Evolutionary conservation across 1,284 basidiomycete genomes (phyloP), one percentile per base, ranked within the genome.

Genomic region (Pterula multifida): DNA sequence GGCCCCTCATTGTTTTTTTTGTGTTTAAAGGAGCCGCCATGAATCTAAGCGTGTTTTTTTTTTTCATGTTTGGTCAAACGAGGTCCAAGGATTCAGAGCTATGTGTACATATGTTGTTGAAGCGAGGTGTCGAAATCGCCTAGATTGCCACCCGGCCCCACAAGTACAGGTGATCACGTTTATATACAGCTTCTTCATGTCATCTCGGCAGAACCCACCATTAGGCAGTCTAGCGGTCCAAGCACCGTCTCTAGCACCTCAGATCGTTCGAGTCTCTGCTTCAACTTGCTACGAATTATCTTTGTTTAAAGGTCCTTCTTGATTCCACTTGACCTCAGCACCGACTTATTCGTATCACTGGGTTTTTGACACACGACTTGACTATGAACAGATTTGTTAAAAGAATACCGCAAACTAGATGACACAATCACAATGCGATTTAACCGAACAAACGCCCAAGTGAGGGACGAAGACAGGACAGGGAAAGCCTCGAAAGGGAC

Each of bases 351-450:
- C 48, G 17, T n/a, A n/a, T n/a, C n/a, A n/a, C n/a, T n/a, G n/a
- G n/a, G n/a, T n/a, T n/a, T n/a, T n/a, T n/a, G n/a, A n/a, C n/a
- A n/a, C n/a, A n/a, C n/a, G n/a, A n/a, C n/a, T n/a, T n/a, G n/a
- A n/a, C n/a, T n/a, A 17, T 9, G 9, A n/a, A 42, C 61, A 94
- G 90, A 90, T 56, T 78, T 92, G 58, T 75, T 93, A 65, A 80
- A 74, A 60, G 87, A 93, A 64, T 92, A 93, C 63, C 76, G 90
- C 57, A 82, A 76, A 57, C 70, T 93, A 3, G 90, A 94, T 65
- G 90, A 94, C 62, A 69, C 76, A 13, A 85, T 94, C 55, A 81
- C 78, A 46, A 90, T 90, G 75, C 74, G 90, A 22, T 65, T 92
- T 49, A 93, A 93, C 62, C 79, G 90, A 48, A 85, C 88, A 12